Base-by-base conservation (phyloP, 768 basidiomycete genomes). In the Termitomyces sp. region DNA sequence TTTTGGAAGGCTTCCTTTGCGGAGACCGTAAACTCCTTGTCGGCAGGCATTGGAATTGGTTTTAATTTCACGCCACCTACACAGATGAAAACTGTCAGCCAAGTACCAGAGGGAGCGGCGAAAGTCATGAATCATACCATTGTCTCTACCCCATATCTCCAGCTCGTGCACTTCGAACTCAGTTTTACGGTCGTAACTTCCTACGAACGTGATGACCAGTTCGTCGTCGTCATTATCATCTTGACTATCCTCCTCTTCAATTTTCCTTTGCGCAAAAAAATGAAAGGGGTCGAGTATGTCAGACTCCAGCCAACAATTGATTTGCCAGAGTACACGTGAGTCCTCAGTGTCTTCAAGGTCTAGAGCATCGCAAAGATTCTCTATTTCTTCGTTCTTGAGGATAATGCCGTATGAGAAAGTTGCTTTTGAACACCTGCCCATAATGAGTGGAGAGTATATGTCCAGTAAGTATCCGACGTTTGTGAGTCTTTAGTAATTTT, bases 1-100 rank as follows among this genome's bases (percentile, higher is more conserved):
- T 44, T 54, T 22, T 32, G 51, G 22, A 54, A 44, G n/a, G 40
- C 42, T 6, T 54, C 37, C 26, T 40, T 53, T 14, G 37, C 51
- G 4, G 24, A 24, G 22, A 44, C 1, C 13, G 14, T 44, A 24
- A 44, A 44, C 22, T 44, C 22, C 43, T 44, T 44, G 22, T 24
- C 22, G 5, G 9, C 20, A 7, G 43, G 43, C 43, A 44, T 44
- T 24, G 43, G 43, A 14, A 44, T 44, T 13, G 43, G 14, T 13
- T 24, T 44, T 13, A 13, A 44, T 14, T 44, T 44, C 22, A 14
- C 12, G 5, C 22, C 43, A 14, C 13, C 43, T 43, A 12, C 22
- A 43, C 4, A 39, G 18, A 39, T 16, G 5, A n/a, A 5, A n/a
- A 43, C 22, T 24, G 43, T 44, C 22, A 44, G 43, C 5, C 14